A percentile compares a stretch with the other conserved stretches of the same genome.
Evolutionary conservation across 306 rosid genomes (phyloP).

Genomic region (Carpinus viminea): DNA sequence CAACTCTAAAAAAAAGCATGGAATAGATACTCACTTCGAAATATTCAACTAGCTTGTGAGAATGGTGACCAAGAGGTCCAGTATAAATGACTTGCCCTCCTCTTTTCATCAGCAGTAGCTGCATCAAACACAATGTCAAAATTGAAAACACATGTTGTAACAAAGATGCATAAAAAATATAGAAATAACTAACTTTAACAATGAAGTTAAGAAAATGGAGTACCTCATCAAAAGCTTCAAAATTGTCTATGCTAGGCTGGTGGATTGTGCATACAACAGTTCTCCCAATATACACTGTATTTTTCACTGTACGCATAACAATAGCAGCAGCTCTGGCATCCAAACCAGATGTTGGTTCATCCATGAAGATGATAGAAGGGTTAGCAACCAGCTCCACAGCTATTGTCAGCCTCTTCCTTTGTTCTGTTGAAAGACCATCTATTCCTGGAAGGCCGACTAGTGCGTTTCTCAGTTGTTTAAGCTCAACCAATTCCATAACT

Average conservation of each 20-base stretch:
- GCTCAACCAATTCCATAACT: constrained; percentile 73
- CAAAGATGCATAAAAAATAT: not conserved
- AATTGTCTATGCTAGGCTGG: constrained; percentile 88
- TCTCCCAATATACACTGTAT: constrained; percentile 81
- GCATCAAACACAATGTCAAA: constrained; percentile 3
- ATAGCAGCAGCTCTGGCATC: constrained; percentile 95
- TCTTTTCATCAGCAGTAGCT: constrained; percentile 76
- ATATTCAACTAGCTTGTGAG: constrained; percentile 66
- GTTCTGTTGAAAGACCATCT: constrained; percentile 81
- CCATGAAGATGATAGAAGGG: constrained; percentile 91
- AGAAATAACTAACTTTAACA: not conserved
- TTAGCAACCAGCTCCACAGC: constrained; percentile 90
- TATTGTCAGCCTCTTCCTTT: constrained; percentile 83
- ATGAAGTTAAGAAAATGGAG: not conserved
- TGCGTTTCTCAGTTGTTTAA: constrained; percentile 54
- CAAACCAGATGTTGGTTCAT: constrained; percentile 90
- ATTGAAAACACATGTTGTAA: not conserved
- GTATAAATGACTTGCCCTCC: constrained; percentile 80
- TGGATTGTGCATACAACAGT: constrained; percentile 93
- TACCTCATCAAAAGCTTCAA: constrained; percentile 89
- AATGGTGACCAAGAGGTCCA: constrained; percentile 72
- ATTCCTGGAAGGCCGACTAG: constrained; percentile 85
- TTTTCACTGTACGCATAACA: constrained; percentile 86
- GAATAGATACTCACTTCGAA: constrained; percentile 51
- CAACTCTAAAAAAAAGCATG: not conserved